Conservation (phyloP, 2,329 filamentous ascomycete species). For the Podosphaera aphanis region DNA sequence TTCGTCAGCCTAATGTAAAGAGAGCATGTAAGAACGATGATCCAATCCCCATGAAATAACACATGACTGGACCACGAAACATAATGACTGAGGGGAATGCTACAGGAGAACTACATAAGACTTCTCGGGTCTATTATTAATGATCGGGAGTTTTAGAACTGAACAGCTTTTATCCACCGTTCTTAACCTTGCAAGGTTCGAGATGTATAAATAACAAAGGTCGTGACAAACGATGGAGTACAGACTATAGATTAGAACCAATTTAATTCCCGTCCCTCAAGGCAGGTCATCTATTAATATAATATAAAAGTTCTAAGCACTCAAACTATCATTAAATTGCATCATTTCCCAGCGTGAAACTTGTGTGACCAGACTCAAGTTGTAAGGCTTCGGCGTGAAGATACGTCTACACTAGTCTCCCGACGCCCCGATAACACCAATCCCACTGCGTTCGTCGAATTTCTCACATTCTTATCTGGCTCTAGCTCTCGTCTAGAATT, state of each 20-base stretch:
- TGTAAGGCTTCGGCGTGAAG: not conserved
- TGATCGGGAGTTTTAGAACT: too few species aligned
- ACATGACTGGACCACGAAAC: not conserved
- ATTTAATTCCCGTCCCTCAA: not conserved
- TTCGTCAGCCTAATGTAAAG: not conserved
- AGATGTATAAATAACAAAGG: not conserved
- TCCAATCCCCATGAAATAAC: not conserved
- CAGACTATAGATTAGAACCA: not conserved
- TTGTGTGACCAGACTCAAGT: not conserved
- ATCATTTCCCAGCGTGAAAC: not conserved
- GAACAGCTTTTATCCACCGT: not conserved
- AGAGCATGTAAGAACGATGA: not conserved
- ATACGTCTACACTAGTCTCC: not conserved
- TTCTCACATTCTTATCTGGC: not conserved
- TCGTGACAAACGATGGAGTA: not conserved
- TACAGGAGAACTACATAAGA: not conserved
- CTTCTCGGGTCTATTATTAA: too few species aligned
- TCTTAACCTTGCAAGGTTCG: not conserved
- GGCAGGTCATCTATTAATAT: not conserved
- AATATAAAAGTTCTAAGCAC: not conserved
- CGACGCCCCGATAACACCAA: not conserved
- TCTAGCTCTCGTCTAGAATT: not conserved
- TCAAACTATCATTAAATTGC: not conserved
- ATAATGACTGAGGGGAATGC: not conserved
- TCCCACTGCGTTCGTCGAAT: not conserved